These are phyloP conservation scores for Cytospora piceae DNA, from an alignment of 2,329 filamentous ascomycete genomes.

Conservation along the genomic window DNA sequence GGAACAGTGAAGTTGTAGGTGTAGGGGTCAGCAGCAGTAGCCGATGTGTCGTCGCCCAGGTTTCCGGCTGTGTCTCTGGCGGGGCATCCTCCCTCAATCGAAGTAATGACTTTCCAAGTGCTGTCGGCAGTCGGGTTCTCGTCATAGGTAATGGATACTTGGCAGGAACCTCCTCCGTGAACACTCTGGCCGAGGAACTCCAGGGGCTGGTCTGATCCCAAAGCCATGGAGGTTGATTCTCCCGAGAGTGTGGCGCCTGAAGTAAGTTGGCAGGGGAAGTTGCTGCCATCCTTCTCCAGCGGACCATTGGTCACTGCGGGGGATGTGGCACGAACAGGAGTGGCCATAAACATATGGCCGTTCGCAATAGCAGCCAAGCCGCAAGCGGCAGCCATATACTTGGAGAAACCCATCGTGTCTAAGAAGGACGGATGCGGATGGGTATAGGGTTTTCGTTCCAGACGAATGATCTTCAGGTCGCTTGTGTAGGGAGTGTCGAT, in stretches of 20 bases:
- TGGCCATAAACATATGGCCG: slow-evolving; percentile 77
- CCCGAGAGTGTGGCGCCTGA: slow-evolving; percentile 50
- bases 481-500: slow-evolving; percentile 34
- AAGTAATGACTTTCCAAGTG: slow-evolving; percentile 88
- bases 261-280: slow-evolving; percentile 84
- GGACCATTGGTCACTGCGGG: slow-evolving; percentile 62
- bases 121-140: slow-evolving; percentile 65
- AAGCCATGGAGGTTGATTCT: slow-evolving; percentile 59
- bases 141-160: slow-evolving; percentile 84
- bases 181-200: slow-evolving; percentile 72
- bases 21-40: slow-evolving; percentile 51
- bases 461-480: slow-evolving; percentile 41
- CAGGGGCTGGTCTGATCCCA: slow-evolving; percentile 66
- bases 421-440: slow-evolving; percentile 32
- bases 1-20: slow-evolving; percentile 75
- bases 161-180: slow-evolving; percentile 92
- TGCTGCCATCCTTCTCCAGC: slow-evolving; percentile 57
- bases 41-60: slow-evolving; percentile 47
- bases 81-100: slow-evolving; percentile 84
- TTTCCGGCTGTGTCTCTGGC: slow-evolving; percentile 62
- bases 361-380: slow-evolving; percentile 63
- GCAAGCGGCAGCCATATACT: slow-evolving; percentile 53
- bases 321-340: slow-evolving; percentile 65
- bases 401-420: slow-evolving; percentile 55
- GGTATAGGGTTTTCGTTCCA: slow-evolving; percentile 42